Conservation (phyloP, 805 yeast species). For the Sungouiozyma intestinalis region DNA sequence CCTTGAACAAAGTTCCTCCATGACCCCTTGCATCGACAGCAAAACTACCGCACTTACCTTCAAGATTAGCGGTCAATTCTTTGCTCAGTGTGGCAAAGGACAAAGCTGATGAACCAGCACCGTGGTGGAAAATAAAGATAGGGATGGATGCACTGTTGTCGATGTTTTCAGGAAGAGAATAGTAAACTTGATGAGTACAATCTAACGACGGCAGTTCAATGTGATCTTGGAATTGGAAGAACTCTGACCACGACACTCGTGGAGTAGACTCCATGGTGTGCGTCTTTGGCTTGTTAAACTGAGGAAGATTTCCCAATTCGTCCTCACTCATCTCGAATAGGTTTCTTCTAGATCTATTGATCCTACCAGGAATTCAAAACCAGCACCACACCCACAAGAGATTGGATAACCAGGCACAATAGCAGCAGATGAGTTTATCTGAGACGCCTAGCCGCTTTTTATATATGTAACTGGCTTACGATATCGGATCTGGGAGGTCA, state of each 20-base stretch:
- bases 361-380: no score
- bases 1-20: constrained; percentile 37
- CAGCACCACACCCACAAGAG: no score
- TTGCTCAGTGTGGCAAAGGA: constrained; percentile 53
- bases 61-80: constrained; percentile 23
- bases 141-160: constrained; percentile 31
- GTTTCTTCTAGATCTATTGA: no score
- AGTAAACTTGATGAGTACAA: constrained; percentile 44
- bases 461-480: no score
- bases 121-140: constrained; percentile 74
- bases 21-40: constrained; percentile 82
- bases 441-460: no score
- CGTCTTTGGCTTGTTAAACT: neutral
- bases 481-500: no score
- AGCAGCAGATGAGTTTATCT: no score
- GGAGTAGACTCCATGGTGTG: neutral
- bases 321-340: no score
- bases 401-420: no score
- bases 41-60: constrained; percentile 49
- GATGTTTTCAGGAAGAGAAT: constrained; percentile 37
- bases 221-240: constrained; percentile 13
- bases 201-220: constrained; percentile 10
- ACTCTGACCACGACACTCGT: constrained; percentile 16
- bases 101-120: constrained; percentile 86
- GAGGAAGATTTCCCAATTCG: constrained; percentile 1